phyloP scores from a whole-genome alignment of 2,329 filamentous ascomycete genomes.

The Epichloe sibirici region DNA sequence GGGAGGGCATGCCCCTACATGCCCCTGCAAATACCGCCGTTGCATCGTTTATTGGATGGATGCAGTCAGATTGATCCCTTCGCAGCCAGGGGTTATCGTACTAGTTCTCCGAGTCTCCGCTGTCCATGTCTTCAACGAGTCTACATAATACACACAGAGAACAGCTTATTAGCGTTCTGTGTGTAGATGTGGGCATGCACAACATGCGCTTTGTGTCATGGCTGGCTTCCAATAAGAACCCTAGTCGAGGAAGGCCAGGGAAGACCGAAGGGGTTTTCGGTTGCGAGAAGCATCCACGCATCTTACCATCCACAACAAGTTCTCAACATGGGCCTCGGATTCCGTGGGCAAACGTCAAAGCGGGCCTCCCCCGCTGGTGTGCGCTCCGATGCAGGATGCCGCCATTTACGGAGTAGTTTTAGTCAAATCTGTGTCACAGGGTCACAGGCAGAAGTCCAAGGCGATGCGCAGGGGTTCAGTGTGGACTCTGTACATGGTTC shows the following conservation, averaged over 20 bases:
- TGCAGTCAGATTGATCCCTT: neutral
- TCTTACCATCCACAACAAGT: neutral
- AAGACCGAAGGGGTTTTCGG: neutral
- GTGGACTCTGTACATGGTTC: neutral
- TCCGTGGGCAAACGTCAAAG: neutral
- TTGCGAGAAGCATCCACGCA: neutral
- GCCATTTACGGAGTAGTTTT: neutral
- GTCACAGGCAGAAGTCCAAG: neutral
- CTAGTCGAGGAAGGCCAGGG: neutral
- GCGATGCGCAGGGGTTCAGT: neutral
- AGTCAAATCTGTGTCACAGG: slow-evolving; percentile 2
- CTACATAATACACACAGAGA: neutral
- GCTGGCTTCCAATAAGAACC: neutral
- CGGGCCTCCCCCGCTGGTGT: neutral
- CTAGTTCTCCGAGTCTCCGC: neutral
- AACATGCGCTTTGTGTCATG: slow-evolving; percentile 3
- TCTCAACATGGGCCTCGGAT: neutral
- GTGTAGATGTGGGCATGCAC: neutral
- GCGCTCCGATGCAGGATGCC: slow-evolving; percentile 6
- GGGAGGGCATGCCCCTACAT: neutral
- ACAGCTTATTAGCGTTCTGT: slow-evolving; percentile 1
- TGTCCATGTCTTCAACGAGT: neutral
- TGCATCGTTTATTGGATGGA: neutral
- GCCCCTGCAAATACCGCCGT: neutral
- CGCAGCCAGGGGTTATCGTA: neutral